Evolutionary conservation across 164 flowering plant genomes (phyloP).

Genomic region (Cinnamomum micranthum): DNA sequence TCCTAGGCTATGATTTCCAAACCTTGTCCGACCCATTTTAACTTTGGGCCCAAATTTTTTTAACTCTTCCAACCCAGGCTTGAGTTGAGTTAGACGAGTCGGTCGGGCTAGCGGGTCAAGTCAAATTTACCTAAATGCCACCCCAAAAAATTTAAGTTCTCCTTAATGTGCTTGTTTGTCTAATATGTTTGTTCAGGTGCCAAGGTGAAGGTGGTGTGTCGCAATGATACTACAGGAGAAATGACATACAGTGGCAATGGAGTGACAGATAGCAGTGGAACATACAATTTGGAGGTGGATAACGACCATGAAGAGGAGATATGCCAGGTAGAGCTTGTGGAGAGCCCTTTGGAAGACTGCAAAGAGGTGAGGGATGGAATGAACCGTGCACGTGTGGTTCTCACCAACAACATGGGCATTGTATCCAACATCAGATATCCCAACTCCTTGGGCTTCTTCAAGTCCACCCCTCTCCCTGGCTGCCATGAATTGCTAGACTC

Average conservation of each 20-base stretch:
- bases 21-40: no score
- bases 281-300: constrained; percentile 27
- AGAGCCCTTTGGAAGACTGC: constrained; percentile 41
- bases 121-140: no score
- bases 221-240: constrained; percentile 22
- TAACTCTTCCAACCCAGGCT: no score
- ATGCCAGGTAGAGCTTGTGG: constrained; percentile 38
- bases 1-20: no score
- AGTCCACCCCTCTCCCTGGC: constrained; percentile 24
- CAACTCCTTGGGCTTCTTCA: constrained; percentile 53
- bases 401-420: constrained; percentile 51
- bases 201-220: constrained; percentile 40
- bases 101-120: no score
- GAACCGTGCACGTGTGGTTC: constrained; percentile 31
- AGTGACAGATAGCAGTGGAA: constrained; percentile 32
- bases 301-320: constrained; percentile 61
- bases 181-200: background rate
- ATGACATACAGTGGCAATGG: constrained; percentile 31
- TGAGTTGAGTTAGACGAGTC: no score
- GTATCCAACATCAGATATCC: constrained; percentile 27
- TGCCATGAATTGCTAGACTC: constrained; percentile 33
- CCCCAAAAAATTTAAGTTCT: no score
- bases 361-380: constrained; percentile 13
- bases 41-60: no score
- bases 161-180: no score